A percentile compares a stretch with the other conserved stretches of the same genome.
phyloP scores from a whole-genome alignment of 495 filamentous ascomycete genomes.

The Stereocaulon alpinum region DNA sequence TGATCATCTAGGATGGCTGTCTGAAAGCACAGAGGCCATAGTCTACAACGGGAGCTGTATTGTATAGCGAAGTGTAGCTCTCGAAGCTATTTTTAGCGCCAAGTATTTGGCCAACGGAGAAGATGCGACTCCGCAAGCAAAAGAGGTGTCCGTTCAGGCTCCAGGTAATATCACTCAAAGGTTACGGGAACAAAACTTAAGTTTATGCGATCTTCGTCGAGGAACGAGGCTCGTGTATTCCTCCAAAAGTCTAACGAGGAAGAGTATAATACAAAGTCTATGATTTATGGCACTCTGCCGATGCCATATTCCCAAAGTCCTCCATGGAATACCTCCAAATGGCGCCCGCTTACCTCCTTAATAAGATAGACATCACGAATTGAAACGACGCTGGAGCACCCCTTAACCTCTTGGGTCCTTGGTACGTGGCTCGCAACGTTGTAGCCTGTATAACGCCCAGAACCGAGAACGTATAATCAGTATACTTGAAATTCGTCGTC shows the following conservation, averaged over 20 bases:
- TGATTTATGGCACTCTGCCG: neutral
- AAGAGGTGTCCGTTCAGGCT: neutral
- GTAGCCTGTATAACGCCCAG: neutral
- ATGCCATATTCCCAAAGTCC: neutral
- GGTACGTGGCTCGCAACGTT: neutral
- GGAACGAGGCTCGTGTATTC: no score
- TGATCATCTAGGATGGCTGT: neutral
- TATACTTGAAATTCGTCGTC: neutral
- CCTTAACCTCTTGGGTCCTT: neutral
- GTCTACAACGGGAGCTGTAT: neutral
- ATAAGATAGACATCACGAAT: neutral
- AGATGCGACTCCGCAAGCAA: neutral
- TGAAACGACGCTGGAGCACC: neutral
- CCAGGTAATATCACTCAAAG: no score
- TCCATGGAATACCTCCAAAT: neutral
- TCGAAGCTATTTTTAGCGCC: neutral
- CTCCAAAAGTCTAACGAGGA: neutral
- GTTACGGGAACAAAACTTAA: no score
- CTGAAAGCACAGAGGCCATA: neutral
- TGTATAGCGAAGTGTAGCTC: neutral
- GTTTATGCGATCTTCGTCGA: no score
- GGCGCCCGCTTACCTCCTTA: neutral
- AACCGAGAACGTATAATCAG: no score
- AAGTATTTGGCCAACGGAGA: neutral
- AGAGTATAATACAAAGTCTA: constrained; percentile 1